phyloP scores from a whole-genome alignment of 192 early-diverging fungal genomes.

The Coemansia asiatica region DNA sequence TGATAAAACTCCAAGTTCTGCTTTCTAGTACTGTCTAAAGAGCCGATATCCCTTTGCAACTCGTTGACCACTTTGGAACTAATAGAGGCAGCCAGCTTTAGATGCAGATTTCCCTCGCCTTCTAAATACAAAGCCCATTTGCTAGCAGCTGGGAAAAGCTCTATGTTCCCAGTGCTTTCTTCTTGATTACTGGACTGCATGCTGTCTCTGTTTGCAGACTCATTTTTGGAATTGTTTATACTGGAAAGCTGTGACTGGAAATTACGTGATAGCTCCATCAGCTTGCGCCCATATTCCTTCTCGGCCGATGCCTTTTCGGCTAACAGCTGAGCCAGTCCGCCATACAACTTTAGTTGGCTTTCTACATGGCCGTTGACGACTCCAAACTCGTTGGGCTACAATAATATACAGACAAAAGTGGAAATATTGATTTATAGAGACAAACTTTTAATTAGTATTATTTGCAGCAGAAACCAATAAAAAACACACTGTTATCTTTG shows the following conservation, averaged over 20 bases:
- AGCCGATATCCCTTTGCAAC: constrained; percentile 18
- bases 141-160: constrained; percentile 35
- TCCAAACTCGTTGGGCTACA: constrained; percentile 53
- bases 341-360: constrained; percentile 37
- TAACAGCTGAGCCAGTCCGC: constrained; percentile 35
- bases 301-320: constrained; percentile 44
- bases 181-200: constrained; percentile 8
- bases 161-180: constrained; percentile 22
- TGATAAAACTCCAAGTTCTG: constrained; percentile 37
- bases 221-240: constrained; percentile 11
- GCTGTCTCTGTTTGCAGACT: background rate
- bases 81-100: constrained; percentile 28
- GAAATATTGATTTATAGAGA: background rate
- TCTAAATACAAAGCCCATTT: constrained; percentile 41
- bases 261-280: constrained; percentile 31
- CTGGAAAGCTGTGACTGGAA: constrained; percentile 35
- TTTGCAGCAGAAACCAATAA: background rate
- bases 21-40: constrained; percentile 17
- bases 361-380: constrained; percentile 43
- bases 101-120: constrained; percentile 42
- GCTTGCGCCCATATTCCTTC: constrained; percentile 38
- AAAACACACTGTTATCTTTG: background rate
- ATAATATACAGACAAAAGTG: too few relatives aligned
- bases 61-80: constrained; percentile 26
- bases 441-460: background rate